A percentile compares a stretch with the other conserved stretches of the same genome.
Conservation (phyloP, 352 stramenopile species). For the Phytophthora foliorum region DNA sequence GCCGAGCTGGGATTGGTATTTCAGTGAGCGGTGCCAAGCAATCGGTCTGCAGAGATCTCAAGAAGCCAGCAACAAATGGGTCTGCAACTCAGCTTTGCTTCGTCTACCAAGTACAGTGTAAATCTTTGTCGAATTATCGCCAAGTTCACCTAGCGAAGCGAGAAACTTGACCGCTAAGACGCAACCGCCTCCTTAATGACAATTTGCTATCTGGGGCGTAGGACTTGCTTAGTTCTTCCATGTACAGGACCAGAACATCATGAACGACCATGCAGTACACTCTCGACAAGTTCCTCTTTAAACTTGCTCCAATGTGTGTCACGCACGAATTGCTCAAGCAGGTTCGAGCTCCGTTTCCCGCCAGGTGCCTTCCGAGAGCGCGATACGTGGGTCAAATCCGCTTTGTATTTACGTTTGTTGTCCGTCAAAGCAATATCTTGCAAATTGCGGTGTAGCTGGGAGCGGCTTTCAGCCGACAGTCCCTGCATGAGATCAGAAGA, state of each 20-base stretch:
- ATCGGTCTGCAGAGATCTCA: slow-evolving; percentile 1
- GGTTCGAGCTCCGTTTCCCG: slow-evolving; percentile 25
- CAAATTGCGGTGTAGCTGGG: slow-evolving; percentile 50
- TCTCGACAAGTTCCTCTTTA: slow-evolving; percentile 46
- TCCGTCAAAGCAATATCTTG: slow-evolving; percentile 27
- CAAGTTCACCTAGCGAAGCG: no score
- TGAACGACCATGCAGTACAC: slow-evolving; percentile 27
- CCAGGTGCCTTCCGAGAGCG: slow-evolving; percentile 1
- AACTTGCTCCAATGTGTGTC: slow-evolving; percentile 43
- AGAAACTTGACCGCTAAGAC: no score
- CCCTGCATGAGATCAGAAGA: slow-evolving; percentile 43
- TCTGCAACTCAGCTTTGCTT: slow-evolving; percentile 8
- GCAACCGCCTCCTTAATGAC: no score
- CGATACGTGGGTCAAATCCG: not conserved
- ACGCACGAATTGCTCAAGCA: slow-evolving; percentile 36
- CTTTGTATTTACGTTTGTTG: slow-evolving; percentile 13
- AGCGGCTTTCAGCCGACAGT: slow-evolving; percentile 48
- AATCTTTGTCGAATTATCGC: no score
- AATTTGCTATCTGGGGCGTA: no score
- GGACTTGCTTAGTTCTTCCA: no score
- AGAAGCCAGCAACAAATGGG: not conserved
- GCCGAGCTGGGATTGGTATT: slow-evolving; percentile 20
- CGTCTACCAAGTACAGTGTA: not conserved
- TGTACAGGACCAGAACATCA: not conserved
- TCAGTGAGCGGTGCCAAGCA: slow-evolving; percentile 14